These are phyloP conservation scores for Paspalum notatum DNA, from an alignment of 176 grass and related monocot genomes.

Conservation along the genomic window DNA sequence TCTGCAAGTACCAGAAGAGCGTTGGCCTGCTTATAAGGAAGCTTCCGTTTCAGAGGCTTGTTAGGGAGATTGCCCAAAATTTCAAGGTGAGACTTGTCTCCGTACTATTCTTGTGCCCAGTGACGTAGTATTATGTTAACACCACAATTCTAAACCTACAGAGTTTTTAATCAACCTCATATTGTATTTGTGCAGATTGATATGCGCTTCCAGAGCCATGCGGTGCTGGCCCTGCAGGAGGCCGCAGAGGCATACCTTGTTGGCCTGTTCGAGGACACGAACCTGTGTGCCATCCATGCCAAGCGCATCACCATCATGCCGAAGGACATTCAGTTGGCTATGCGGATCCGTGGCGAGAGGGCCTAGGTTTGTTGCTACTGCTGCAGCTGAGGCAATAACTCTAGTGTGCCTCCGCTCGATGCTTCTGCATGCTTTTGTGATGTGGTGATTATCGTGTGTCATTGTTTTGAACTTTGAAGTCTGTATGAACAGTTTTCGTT, in stretches of 20 bases:
- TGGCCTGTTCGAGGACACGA: conserved; percentile 82
- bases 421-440: conserved; percentile 16
- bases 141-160: neutral
- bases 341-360: conserved; percentile 74
- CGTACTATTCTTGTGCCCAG: neutral
- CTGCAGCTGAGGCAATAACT: too few relatives aligned
- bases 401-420: neutral
- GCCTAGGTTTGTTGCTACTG: conserved; percentile 30
- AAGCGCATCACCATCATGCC: conserved; percentile 79
- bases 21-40: conserved; percentile 70
- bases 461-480: neutral
- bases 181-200: conserved; percentile 56
- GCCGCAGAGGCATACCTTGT: conserved; percentile 67
- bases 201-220: conserved; percentile 76
- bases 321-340: conserved; percentile 78
- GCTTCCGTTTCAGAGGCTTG: conserved; percentile 76
- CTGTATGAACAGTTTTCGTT: conserved; percentile 1
- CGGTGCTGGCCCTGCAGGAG: conserved; percentile 67
- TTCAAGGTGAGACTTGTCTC: conserved; percentile 54
- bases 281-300: conserved; percentile 66
- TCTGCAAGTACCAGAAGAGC: conserved; percentile 75
- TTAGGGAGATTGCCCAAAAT: conserved; percentile 74
- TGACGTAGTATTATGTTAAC: neutral
- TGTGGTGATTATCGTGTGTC: neutral
- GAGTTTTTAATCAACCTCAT: neutral